These are phyloP conservation scores for Lagenidium giganteum DNA, from an alignment of 352 stramenopile species.

Conservation along the genomic window DNA sequence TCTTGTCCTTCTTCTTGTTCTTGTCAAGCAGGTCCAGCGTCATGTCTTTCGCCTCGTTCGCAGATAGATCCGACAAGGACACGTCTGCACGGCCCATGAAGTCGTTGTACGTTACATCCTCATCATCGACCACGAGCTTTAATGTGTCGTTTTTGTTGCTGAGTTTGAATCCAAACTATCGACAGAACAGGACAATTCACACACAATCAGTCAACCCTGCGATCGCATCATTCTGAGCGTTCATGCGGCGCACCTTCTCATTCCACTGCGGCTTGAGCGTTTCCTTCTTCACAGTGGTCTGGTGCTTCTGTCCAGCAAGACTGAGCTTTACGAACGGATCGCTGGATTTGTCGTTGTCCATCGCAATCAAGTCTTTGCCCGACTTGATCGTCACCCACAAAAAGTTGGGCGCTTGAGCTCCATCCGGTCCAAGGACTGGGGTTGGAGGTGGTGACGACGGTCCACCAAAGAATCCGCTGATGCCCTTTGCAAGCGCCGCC, in stretches of 20 bases:
- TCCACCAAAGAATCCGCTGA: slow-evolving; percentile 17
- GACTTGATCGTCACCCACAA: slow-evolving; percentile 69
- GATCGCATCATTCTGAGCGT: not conserved
- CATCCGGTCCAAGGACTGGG: too few species aligned
- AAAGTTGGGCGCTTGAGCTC: slow-evolving; percentile 58
- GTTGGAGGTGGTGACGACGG: not conserved
- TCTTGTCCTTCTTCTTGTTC: slow-evolving; percentile 63
- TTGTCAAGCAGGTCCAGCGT: slow-evolving; percentile 56
- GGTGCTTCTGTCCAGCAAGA: slow-evolving; percentile 76
- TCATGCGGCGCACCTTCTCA: slow-evolving; percentile 29
- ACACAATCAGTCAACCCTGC: not conserved
- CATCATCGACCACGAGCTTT: slow-evolving; percentile 59
- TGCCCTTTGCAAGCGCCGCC: too few species aligned
- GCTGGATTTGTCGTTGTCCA: slow-evolving; percentile 80
- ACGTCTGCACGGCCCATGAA: slow-evolving; percentile 72
- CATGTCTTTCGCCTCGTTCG: slow-evolving; percentile 51
- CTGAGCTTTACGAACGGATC: slow-evolving; percentile 85
- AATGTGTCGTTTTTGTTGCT: slow-evolving; percentile 50
- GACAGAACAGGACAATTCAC: not conserved
- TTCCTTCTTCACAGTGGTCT: slow-evolving; percentile 68
- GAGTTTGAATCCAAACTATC: slow-evolving; percentile 56
- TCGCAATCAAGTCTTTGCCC: slow-evolving; percentile 75
- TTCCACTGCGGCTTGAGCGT: slow-evolving; percentile 75
- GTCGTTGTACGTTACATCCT: slow-evolving; percentile 74
- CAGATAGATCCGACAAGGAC: slow-evolving; percentile 42